Percentiles rank a stretch among this genome's conserved stretches.
These are phyloP conservation scores for Zygoascus sp. DNA, from an alignment of 1,139 yeast genomes.

Conservation along the genomic window DNA sequence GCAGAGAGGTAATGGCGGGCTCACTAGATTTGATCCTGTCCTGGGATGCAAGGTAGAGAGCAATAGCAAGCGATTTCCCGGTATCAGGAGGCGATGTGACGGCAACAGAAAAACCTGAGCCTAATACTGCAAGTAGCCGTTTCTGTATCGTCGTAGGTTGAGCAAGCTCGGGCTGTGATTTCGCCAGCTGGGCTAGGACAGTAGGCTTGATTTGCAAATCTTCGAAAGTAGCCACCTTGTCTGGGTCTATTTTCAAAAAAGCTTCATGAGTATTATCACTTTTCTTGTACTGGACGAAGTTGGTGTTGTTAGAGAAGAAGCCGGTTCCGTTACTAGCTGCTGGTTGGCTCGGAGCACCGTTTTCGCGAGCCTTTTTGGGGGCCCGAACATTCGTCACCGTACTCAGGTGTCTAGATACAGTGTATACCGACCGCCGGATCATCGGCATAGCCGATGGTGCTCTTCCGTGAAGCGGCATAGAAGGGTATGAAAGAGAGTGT, in stretches of 20 bases:
- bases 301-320: neutral
- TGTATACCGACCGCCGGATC: neutral
- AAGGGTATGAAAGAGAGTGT: neutral
- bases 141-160: constrained; percentile 31
- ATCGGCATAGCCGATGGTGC: neutral
- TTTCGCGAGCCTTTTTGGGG: neutral
- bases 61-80: constrained; percentile 31
- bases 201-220: constrained; percentile 21
- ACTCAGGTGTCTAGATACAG: neutral
- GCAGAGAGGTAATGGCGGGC: constrained; percentile 34
- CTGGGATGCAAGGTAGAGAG: constrained; percentile 23
- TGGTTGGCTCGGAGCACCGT: too few species aligned
- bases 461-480: neutral
- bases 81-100: constrained; percentile 29
- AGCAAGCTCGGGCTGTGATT: constrained; percentile 16
- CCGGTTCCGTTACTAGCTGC: neutral
- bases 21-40: constrained; percentile 2
- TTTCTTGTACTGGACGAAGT: neutral
- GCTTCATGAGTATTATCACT: neutral
- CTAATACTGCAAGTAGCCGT: constrained; percentile 30
- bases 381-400: neutral
- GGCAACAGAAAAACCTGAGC: constrained; percentile 30
- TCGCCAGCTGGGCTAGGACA: constrained; percentile 14
- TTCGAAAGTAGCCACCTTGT: constrained; percentile 20
- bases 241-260: constrained; percentile 25